These are phyloP conservation scores for Macrocybe gigantea DNA, from an alignment of 768 basidiomycete genomes.

Conservation along the genomic window DNA sequence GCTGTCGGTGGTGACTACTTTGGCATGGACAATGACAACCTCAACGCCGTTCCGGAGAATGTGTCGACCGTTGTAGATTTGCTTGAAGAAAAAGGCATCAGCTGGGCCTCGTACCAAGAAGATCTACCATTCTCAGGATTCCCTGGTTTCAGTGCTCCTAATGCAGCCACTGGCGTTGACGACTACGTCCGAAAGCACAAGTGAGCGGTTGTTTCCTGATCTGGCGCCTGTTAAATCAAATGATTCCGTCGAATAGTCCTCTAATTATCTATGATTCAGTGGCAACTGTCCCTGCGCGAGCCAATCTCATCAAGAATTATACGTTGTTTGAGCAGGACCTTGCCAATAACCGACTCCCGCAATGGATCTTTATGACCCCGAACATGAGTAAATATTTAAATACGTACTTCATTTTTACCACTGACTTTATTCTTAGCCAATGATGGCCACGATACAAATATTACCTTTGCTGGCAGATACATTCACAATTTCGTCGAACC, in stretches of 20 bases:
- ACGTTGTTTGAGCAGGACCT: slow-evolving; percentile 57
- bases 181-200: slow-evolving; percentile 27
- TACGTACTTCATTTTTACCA: background rate
- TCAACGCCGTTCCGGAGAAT: slow-evolving; percentile 34
- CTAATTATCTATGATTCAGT: slow-evolving; percentile 47
- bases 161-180: slow-evolving; percentile 16
- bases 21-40: slow-evolving; percentile 32
- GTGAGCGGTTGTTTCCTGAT: slow-evolving; percentile 8
- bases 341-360: slow-evolving; percentile 41
- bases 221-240: too few species aligned
- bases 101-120: slow-evolving; percentile 61
- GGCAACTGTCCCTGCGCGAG: slow-evolving; percentile 32
- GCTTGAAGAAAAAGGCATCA: slow-evolving; percentile 50
- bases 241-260: slow-evolving; percentile 20
- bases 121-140: slow-evolving; percentile 48
- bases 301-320: slow-evolving; percentile 47
- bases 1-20: too few species aligned
- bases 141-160: slow-evolving; percentile 27
- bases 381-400: slow-evolving; percentile 32
- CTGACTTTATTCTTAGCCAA: slow-evolving; percentile 23
- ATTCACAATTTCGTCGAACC: slow-evolving; percentile 45
- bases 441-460: slow-evolving; percentile 56
- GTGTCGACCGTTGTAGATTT: slow-evolving; percentile 56
- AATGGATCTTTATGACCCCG: slow-evolving; percentile 60
- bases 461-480: slow-evolving; percentile 42